Percentiles rank a stretch among this genome's conserved stretches.
Evolutionary conservation across 192 early-diverging fungal genomes (phyloP).

Genomic region (Funneliformis mosseae): DNA sequence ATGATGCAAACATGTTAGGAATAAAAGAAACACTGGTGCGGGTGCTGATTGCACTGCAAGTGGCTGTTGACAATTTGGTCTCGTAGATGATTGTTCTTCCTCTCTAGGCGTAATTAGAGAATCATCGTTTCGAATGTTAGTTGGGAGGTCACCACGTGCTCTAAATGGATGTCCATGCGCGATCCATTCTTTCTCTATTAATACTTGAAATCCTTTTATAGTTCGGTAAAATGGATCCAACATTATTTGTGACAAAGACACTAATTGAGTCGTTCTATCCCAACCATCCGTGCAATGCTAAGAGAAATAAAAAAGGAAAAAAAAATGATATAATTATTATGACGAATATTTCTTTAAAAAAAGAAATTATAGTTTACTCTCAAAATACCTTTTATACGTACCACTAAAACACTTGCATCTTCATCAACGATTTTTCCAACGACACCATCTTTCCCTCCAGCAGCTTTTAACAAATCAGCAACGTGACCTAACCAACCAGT

Average conservation of each 20-base stretch:
- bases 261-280: conserved; percentile 50
- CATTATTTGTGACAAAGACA: conserved; percentile 46
- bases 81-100: neutral
- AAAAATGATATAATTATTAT: neutral
- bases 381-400: conserved; percentile 23
- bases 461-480: conserved; percentile 44
- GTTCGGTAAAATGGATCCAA: conserved; percentile 49
- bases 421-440: conserved; percentile 41
- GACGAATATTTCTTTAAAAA: neutral
- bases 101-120: neutral
- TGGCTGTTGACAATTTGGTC: neutral
- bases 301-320: neutral
- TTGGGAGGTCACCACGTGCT: conserved; percentile 35
- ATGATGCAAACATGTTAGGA: conserved; percentile 47
- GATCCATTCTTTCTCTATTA: conserved; percentile 52
- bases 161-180: conserved; percentile 47
- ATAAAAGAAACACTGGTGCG: conserved; percentile 47
- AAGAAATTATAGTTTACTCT: too few species aligned
- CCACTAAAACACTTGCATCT: conserved; percentile 44
- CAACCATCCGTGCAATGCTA: conserved; percentile 53
- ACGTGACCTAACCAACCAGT: conserved; percentile 48
- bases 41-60: conserved; percentile 28
- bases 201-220: conserved; percentile 41
- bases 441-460: conserved; percentile 42
- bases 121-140: neutral